Evolutionary conservation across 805 yeast genomes (phyloP).

Genomic region (Saccharomycopsis selenospora): DNA sequence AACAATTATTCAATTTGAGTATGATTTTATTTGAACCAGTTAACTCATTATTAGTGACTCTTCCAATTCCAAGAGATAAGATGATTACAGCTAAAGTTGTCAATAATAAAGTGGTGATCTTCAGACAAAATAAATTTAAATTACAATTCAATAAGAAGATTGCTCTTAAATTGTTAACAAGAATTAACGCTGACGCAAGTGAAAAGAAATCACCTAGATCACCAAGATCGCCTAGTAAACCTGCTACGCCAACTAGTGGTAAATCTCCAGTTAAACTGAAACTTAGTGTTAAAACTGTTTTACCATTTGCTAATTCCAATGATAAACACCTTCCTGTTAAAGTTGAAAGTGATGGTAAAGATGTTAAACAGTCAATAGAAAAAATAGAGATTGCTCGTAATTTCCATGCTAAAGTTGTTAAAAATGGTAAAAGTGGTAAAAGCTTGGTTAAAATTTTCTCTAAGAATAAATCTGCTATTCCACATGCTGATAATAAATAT

Average conservation of each 20-base stretch:
- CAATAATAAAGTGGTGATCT: constrained; percentile 45
- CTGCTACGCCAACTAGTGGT: neutral
- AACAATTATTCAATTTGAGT: constrained; percentile 56
- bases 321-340: neutral
- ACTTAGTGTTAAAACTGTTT: neutral
- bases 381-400: neutral
- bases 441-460: constrained; percentile 4
- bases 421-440: neutral
- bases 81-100: constrained; percentile 52
- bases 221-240: too few relatives aligned
- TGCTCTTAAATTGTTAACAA: constrained; percentile 18
- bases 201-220: neutral
- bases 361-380: neutral
- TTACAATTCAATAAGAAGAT: constrained; percentile 18
- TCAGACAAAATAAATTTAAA: constrained; percentile 19
- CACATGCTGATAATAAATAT: neutral
- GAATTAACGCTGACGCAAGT: constrained; percentile 5
- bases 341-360: too few relatives aligned
- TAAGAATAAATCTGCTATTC: constrained; percentile 1
- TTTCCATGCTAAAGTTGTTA: constrained; percentile 1
- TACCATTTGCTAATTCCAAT: neutral
- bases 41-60: constrained; percentile 52
- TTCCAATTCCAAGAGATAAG: constrained; percentile 62
- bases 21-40: constrained; percentile 57
- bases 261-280: neutral